Percentiles rank a stretch among this genome's conserved stretches.
Evolutionary conservation across 139 green algal species (phyloP).

Genomic region (Gonium pectorale): DNA sequence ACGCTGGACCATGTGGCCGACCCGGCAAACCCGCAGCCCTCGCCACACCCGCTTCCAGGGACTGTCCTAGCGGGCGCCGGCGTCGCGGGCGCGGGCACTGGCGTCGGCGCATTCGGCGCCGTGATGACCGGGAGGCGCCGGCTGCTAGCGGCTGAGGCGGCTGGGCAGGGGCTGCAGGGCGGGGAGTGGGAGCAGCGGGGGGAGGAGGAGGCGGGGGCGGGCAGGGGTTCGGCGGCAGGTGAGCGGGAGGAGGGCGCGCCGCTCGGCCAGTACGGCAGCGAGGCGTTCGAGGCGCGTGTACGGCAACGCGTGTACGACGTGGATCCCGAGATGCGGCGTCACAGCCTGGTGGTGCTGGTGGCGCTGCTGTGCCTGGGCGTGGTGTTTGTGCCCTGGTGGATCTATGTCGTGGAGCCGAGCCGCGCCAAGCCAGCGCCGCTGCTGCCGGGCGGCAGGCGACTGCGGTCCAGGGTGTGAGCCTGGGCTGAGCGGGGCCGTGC

Average conservation of each 20-base stretch:
- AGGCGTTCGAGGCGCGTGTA: background rate
- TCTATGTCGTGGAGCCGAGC: no score
- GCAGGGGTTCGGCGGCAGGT: background rate
- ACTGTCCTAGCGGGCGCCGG: slow-evolving; percentile 6
- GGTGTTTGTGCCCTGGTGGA: slow-evolving; percentile 28
- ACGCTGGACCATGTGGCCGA: slow-evolving; percentile 37
- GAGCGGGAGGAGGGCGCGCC: no score
- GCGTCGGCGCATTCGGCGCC: background rate
- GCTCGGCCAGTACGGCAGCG: background rate
- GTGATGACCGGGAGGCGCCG: background rate
- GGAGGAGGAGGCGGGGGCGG: background rate
- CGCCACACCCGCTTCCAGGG: slow-evolving; percentile 7
- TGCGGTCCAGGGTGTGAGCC: no score
- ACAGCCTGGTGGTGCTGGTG: slow-evolving; percentile 30
- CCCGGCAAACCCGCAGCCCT: slow-evolving; percentile 6
- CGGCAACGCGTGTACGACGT: background rate
- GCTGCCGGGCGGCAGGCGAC: no score
- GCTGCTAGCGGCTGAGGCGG: background rate
- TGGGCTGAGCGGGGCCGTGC: no score
- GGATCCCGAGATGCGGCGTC: slow-evolving; percentile 21
- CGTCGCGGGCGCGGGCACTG: background rate
- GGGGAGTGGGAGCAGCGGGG: background rate
- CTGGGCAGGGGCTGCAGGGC: background rate
- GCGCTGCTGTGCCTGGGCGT: slow-evolving; percentile 12
- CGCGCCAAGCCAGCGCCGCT: no score